phyloP scores from a whole-genome alignment of 192 early-diverging fungal species.

The Podila horticola region DNA sequence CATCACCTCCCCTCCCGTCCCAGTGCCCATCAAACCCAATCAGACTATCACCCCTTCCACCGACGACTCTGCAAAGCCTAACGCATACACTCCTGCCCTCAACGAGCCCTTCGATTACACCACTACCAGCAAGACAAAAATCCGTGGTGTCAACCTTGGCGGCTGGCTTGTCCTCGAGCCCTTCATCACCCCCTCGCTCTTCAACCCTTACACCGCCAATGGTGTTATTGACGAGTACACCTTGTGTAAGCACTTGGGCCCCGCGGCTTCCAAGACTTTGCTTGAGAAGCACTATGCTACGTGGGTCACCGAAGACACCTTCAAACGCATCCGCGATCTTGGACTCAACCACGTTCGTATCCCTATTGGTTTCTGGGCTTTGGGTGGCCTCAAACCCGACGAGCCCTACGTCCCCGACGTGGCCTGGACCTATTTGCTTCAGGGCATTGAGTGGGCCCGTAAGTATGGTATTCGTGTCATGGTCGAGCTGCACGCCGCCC shows the following conservation, averaged over 20 bases:
- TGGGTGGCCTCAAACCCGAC: conserved; percentile 48
- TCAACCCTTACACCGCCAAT: conserved; percentile 46
- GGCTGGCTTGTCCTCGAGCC: conserved; percentile 77
- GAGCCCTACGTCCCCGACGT: conserved; percentile 74
- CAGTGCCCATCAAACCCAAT: neutral
- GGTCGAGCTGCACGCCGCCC: conserved; percentile 75
- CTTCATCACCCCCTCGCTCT: conserved; percentile 61
- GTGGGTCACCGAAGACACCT: conserved; percentile 71
- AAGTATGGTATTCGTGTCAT: conserved; percentile 73
- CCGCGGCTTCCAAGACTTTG: conserved; percentile 55
- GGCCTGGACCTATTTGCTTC: conserved; percentile 64
- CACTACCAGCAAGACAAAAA: conserved; percentile 37
- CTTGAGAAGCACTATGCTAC: conserved; percentile 67
- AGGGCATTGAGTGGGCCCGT: conserved; percentile 68
- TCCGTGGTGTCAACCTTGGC: conserved; percentile 78
- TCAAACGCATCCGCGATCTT: conserved; percentile 60
- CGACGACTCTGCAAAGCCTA: conserved; percentile 38
- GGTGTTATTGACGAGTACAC: conserved; percentile 72
- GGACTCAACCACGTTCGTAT: conserved; percentile 77
- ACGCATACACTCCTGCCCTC: conserved; percentile 54
- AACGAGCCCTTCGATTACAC: conserved; percentile 53
- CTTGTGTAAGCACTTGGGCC: conserved; percentile 66
- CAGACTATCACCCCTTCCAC: conserved; percentile 14
- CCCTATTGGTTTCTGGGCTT: conserved; percentile 78
- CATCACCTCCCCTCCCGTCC: neutral